phyloP scores from a whole-genome alignment of 2,329 filamentous ascomycete species.

The Graphilbum fragrans region DNA sequence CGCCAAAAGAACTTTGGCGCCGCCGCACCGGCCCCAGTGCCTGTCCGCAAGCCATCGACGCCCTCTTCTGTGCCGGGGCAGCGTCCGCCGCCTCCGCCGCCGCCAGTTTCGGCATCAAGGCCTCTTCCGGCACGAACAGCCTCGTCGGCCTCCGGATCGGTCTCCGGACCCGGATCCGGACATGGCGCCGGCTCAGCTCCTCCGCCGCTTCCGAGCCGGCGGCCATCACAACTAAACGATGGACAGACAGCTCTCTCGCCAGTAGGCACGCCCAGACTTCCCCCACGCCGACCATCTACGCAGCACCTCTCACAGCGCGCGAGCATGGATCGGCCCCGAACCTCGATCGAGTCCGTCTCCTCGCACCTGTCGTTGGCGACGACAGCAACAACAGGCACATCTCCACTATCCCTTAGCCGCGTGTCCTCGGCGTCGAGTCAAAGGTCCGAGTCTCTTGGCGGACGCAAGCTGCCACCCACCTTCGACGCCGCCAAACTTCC shows the following conservation, averaged over 20 bases:
- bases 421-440: slow-evolving; percentile 36
- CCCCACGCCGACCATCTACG: slow-evolving; percentile 34
- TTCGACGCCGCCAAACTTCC: slow-evolving; percentile 46
- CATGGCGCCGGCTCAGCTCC: too few relatives aligned
- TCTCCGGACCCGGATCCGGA: too few relatives aligned
- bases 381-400: slow-evolving; percentile 11
- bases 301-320: slow-evolving; percentile 21
- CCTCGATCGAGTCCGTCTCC: slow-evolving; percentile 45
- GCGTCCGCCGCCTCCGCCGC: slow-evolving; percentile 3
- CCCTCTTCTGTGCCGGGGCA: background rate
- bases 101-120: background rate
- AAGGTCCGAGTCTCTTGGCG: slow-evolving; percentile 26
- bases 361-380: slow-evolving; percentile 44
- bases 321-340: slow-evolving; percentile 30
- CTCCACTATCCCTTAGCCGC: slow-evolving; percentile 29
- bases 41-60: slow-evolving; percentile 15
- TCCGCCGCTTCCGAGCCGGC: slow-evolving; percentile 16
- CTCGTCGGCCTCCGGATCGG: too few relatives aligned
- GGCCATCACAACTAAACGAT: slow-evolving; percentile 2
- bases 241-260: too few relatives aligned
- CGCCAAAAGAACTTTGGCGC: slow-evolving; percentile 42
- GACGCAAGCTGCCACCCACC: slow-evolving; percentile 41
- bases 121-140: too few relatives aligned
- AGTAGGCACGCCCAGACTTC: slow-evolving; percentile 28
- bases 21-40: background rate